A percentile compares a stretch with the other conserved stretches of the same genome.
These are phyloP conservation scores for Toxoplasma gondii DNA, from an alignment of 169 alveolate genomes.

Conservation along the genomic window DNA sequence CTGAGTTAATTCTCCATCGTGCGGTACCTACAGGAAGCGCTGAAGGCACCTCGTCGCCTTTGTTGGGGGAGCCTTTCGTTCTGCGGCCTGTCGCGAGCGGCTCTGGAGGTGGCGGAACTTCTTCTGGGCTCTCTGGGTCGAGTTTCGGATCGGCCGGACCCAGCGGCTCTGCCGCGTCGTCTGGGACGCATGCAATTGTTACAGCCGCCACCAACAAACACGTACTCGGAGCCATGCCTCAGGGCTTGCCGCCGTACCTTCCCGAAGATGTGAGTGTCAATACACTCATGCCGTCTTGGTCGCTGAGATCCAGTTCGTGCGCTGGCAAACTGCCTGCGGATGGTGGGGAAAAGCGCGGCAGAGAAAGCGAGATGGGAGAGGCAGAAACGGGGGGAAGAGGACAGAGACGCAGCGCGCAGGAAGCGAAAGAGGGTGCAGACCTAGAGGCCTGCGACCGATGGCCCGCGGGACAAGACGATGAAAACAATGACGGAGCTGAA, in stretches of 20 bases:
- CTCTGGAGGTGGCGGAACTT: background rate
- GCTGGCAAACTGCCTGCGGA: background rate
- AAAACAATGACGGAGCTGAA: background rate
- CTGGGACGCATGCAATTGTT: background rate
- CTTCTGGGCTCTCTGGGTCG: background rate
- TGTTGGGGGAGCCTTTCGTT: background rate
- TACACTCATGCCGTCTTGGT: conserved; percentile 41
- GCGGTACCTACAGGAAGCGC: background rate
- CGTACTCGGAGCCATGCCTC: background rate
- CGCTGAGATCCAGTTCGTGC: background rate
- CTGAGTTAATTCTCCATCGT: background rate
- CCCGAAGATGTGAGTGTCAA: conserved; percentile 25
- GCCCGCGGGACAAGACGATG: too few species aligned
- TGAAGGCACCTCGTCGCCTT: background rate
- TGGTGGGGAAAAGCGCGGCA: background rate
- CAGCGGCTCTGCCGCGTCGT: background rate
- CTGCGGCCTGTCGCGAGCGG: background rate
- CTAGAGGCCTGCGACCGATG: too few species aligned
- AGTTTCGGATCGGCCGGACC: background rate
- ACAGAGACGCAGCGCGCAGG: too few species aligned
- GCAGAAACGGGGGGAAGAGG: too few species aligned
- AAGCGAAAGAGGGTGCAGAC: too few species aligned
- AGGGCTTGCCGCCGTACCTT: conserved; percentile 48
- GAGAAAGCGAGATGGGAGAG: background rate
- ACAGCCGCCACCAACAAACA: background rate